Percentiles rank a stretch among this genome's conserved stretches.
These are phyloP conservation scores for Coemansia sp. DNA, from an alignment of 192 early-diverging fungal species.

Conservation along the genomic window DNA sequence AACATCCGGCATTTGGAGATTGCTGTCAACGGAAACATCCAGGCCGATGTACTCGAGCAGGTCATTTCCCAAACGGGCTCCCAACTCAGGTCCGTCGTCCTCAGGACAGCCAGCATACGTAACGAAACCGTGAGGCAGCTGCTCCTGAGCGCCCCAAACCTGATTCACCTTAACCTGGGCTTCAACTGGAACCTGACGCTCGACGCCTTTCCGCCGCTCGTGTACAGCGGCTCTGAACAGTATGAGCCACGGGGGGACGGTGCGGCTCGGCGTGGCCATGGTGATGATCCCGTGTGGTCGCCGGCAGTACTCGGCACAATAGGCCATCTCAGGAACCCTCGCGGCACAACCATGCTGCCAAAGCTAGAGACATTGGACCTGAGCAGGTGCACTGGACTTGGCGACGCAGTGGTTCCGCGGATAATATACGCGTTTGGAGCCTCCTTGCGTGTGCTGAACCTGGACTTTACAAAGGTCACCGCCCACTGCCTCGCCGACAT, in stretches of 20 bases:
- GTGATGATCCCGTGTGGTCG: not conserved
- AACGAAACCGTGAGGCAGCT: conserved; percentile 12
- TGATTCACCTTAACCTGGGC: conserved; percentile 20
- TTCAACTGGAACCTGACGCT: conserved; percentile 14
- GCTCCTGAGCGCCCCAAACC: conserved; percentile 9
- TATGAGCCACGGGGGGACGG: not conserved
- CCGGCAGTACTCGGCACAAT: not conserved
- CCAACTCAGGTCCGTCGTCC: conserved; percentile 11
- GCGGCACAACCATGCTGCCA: conserved; percentile 12
- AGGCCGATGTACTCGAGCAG: conserved; percentile 1
- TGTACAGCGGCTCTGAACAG: not conserved
- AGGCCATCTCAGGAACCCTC: not conserved
- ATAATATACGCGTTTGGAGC: conserved; percentile 16
- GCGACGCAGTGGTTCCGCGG: conserved; percentile 6
- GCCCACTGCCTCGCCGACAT: not conserved
- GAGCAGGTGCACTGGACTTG: conserved; percentile 6
- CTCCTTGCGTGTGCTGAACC: conserved; percentile 9
- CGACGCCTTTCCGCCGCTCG: conserved; percentile 22
- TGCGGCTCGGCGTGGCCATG: too few species aligned
- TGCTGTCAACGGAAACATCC: conserved; percentile 13
- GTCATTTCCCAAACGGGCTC: conserved; percentile 3
- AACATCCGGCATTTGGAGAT: conserved; percentile 31
- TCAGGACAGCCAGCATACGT: conserved; percentile 12
- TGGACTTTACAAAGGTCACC: conserved; percentile 1
- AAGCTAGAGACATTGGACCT: conserved; percentile 13